Percentiles rank a stretch among this genome's conserved stretches.
Evolutionary conservation across 441 rosid genomes (phyloP).

Genomic region (Erysimum cheiri): DNA sequence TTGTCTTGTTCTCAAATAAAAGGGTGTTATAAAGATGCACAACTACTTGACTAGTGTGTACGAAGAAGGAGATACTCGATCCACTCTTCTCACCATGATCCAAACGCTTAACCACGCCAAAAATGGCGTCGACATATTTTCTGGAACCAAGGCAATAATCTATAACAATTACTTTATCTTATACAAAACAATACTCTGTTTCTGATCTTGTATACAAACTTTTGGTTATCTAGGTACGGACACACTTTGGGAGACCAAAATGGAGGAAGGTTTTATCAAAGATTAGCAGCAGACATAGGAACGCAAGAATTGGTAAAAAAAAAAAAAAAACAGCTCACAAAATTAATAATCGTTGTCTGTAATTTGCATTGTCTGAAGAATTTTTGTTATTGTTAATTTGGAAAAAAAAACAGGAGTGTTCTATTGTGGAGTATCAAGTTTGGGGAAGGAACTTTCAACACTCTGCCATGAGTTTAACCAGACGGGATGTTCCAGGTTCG

Average conservation of each 20-base stretch:
- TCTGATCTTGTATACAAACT: not conserved
- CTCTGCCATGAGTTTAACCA: conserved; percentile 70
- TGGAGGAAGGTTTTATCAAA: conserved; percentile 67
- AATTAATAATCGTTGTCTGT: not conserved
- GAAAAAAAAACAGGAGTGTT: conserved; percentile 55
- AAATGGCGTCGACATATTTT: conserved; percentile 72
- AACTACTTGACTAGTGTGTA: conserved; percentile 78
- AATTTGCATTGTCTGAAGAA: not conserved
- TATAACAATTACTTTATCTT: not conserved
- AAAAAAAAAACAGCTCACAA: not conserved
- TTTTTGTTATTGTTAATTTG: conserved; percentile 12
- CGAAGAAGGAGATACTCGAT: conserved; percentile 75
- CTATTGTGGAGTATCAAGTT: conserved; percentile 67
- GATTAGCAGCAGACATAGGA: conserved; percentile 57
- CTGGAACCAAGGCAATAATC: conserved; percentile 62
- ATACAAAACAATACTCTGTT: not conserved
- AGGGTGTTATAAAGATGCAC: conserved; percentile 81
- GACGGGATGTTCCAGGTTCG: conserved; percentile 64
- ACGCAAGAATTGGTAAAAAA: conserved; percentile 60
- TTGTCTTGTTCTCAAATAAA: conserved; percentile 25
- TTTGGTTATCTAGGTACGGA: conserved; percentile 52
- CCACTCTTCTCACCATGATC: conserved; percentile 74
- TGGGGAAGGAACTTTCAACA: conserved; percentile 66
- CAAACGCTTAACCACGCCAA: conserved; percentile 74
- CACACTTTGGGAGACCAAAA: conserved; percentile 81